phyloP scores from a whole-genome alignment of 1,139 yeast species.

The Magnusiomyces tetraspermus region DNA sequence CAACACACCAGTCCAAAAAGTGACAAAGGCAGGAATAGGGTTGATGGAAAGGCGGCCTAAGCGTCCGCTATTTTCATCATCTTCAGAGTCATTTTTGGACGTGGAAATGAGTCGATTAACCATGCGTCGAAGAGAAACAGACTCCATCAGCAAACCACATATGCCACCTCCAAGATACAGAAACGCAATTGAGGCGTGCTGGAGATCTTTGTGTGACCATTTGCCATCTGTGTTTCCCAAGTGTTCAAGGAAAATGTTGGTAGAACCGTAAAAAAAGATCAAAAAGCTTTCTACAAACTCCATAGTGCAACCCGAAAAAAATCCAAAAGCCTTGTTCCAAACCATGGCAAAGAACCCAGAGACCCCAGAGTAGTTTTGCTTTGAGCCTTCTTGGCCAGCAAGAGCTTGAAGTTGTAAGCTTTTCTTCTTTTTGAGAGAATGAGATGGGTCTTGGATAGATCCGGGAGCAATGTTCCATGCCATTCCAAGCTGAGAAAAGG shows the following conservation, averaged over 20 bases:
- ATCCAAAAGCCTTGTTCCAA: conserved; percentile 23
- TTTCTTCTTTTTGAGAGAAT: neutral
- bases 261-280: conserved; percentile 77
- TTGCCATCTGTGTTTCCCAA: conserved; percentile 62
- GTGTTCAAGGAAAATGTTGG: conserved; percentile 86
- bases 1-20: conserved; percentile 93
- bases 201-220: conserved; percentile 90
- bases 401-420: conserved; percentile 2
- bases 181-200: conserved; percentile 91
- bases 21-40: conserved; percentile 87
- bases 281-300: conserved; percentile 74
- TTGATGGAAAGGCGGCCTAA: conserved; percentile 36
- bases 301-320: conserved; percentile 44
- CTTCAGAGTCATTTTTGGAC: conserved; percentile 14
- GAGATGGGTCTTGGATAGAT: conserved; percentile 11
- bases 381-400: neutral
- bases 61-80: conserved; percentile 18
- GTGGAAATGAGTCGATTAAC: conserved; percentile 16
- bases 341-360: conserved; percentile 24
- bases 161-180: conserved; percentile 88
- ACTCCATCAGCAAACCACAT: conserved; percentile 77
- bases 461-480: conserved; percentile 69
- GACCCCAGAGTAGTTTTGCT: neutral
- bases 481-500: conserved; percentile 66
- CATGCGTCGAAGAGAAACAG: conserved; percentile 36